Percentiles rank a stretch among this genome's conserved stretches.
Evolutionary conservation across 768 basidiomycete species (phyloP).

Genomic region (Baorangia bicolor): DNA sequence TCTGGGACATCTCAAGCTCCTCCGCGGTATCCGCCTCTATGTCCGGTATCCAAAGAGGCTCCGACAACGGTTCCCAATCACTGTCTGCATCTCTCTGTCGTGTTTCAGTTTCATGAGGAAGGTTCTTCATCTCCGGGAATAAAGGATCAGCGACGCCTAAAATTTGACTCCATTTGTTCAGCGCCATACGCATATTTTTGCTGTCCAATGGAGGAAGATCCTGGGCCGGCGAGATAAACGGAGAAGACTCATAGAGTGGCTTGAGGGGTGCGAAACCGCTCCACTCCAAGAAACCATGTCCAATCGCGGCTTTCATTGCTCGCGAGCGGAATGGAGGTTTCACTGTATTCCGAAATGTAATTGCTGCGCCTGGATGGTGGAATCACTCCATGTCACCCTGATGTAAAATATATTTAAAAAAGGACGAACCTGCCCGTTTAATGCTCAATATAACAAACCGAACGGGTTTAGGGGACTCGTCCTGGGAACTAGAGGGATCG

Average conservation of each 20-base stretch:
- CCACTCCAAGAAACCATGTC: constrained; percentile 34
- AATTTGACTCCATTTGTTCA: constrained; percentile 37
- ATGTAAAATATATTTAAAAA: background rate
- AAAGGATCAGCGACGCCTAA: constrained; percentile 31
- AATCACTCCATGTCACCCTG: background rate
- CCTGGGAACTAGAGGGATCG: background rate
- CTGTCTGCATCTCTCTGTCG: background rate
- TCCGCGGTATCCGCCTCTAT: background rate
- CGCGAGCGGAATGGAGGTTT: constrained; percentile 31
- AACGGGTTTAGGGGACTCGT: background rate
- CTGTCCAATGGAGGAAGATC: constrained; percentile 19
- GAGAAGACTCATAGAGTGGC: constrained; percentile 31
- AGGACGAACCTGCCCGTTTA: constrained; percentile 27
- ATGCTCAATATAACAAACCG: constrained; percentile 18
- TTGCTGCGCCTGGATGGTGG: constrained; percentile 10
- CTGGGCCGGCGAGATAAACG: constrained; percentile 19
- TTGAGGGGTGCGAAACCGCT: constrained; percentile 31
- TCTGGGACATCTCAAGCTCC: constrained; percentile 3
- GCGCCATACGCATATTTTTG: constrained; percentile 30
- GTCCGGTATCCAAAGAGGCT: constrained; percentile 5
- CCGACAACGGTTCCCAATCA: constrained; percentile 30
- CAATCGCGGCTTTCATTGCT: constrained; percentile 29
- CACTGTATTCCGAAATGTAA: constrained; percentile 20
- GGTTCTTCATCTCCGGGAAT: constrained; percentile 30
- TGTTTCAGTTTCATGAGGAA: constrained; percentile 1